Percentiles rank a stretch among this genome's conserved stretches.
Evolutionary conservation across 2,329 filamentous ascomycete genomes (phyloP).

Genomic region (Ascochyta viciae-villosae): DNA sequence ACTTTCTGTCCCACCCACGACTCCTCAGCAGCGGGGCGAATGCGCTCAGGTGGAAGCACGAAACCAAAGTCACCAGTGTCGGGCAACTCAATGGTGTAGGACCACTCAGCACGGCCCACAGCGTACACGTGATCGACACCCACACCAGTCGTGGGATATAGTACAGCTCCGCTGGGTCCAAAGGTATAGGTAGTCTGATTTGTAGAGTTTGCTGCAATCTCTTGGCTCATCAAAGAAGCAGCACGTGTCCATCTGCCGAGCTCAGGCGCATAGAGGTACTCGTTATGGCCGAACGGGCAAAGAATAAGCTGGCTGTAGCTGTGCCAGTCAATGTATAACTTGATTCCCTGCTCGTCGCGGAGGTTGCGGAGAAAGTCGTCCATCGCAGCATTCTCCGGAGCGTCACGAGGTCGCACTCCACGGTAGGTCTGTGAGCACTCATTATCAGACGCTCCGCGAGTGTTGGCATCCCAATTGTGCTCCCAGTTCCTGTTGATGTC

Average conservation of each 20-base stretch:
- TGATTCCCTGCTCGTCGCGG: conserved; percentile 56
- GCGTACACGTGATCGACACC: conserved; percentile 54
- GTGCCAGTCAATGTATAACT: conserved; percentile 70
- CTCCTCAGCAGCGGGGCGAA: conserved; percentile 54
- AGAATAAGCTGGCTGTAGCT: conserved; percentile 67
- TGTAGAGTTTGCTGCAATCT: conserved; percentile 55
- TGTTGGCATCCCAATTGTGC: conserved; percentile 37
- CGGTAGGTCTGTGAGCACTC: conserved; percentile 43
- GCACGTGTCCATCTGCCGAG: conserved; percentile 59
- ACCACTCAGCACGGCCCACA: conserved; percentile 50
- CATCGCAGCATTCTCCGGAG: conserved; percentile 49
- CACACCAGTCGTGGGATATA: conserved; percentile 62
- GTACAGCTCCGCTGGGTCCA: conserved; percentile 62
- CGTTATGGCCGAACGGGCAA: conserved; percentile 66
- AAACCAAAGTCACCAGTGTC: conserved; percentile 58
- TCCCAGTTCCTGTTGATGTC: conserved; percentile 48
- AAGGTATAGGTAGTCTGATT: conserved; percentile 47
- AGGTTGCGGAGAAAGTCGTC: conserved; percentile 55
- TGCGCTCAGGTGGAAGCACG: conserved; percentile 57
- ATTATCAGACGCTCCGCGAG: conserved; percentile 39
- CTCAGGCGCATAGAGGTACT: conserved; percentile 56
- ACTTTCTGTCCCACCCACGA: conserved; percentile 51
- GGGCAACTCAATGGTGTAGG: conserved; percentile 57
- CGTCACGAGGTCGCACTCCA: conserved; percentile 36
- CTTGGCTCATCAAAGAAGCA: conserved; percentile 55